phyloP scores from a whole-genome alignment of 495 filamentous ascomycete genomes.

The Talaromyces nanjingensis region DNA sequence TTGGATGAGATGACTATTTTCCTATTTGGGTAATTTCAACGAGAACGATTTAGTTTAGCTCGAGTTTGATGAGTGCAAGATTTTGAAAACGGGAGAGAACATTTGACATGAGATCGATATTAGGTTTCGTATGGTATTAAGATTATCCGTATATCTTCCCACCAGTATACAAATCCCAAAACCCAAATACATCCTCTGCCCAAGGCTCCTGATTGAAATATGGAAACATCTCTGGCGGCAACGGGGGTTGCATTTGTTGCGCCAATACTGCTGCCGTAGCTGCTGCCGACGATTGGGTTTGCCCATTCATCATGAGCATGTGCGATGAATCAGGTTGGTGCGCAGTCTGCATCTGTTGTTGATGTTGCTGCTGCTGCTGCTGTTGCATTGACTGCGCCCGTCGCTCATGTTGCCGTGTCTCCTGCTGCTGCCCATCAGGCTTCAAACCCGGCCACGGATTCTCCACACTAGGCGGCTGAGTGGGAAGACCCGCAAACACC shows the following conservation, averaged over 20 bases:
- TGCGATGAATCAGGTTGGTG: neutral
- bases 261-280: neutral
- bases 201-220: constrained; percentile 11
- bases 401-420: neutral
- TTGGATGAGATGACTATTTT: neutral
- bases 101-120: too few relatives aligned
- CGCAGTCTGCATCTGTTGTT: neutral
- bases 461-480: neutral
- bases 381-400: neutral
- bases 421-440: neutral
- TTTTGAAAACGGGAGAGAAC: neutral
- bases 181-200: constrained; percentile 10
- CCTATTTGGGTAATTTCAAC: neutral
- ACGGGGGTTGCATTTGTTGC: neutral
- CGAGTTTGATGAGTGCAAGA: neutral
- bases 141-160: neutral
- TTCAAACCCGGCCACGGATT: neutral
- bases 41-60: neutral
- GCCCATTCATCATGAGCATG: neutral
- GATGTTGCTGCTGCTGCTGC: neutral
- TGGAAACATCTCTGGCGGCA: constrained; percentile 5
- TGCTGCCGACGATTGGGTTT: neutral
- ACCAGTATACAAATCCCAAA: constrained; percentile 8
- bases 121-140: neutral
- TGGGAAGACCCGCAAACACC: neutral